Evolutionary conservation across 306 rosid genomes (phyloP).

Genomic region (Urtica urens): DNA sequence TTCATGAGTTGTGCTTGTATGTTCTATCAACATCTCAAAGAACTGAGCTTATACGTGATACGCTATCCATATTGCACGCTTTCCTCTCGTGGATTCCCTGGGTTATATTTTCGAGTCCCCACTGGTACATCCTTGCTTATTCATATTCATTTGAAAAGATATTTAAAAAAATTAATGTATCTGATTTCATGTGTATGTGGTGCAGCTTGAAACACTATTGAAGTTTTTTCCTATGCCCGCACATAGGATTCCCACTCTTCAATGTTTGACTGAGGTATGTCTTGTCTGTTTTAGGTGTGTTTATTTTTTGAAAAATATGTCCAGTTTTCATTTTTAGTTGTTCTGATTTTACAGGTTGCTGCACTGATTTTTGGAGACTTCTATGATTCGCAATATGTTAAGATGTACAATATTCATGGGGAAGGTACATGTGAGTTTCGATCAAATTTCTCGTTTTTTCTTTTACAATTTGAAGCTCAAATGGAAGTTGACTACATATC

Average conservation of each 20-base stretch:
- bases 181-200: slow-evolving; percentile 13
- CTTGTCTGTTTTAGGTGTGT: too few relatives aligned
- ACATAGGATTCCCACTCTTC: slow-evolving; percentile 80
- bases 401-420: slow-evolving; percentile 90
- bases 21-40: slow-evolving; percentile 91
- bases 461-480: background rate
- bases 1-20: slow-evolving; percentile 92
- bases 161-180: slow-evolving; percentile 20
- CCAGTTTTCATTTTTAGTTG: background rate
- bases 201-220: slow-evolving; percentile 87
- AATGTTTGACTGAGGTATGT: slow-evolving; percentile 82
- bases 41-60: slow-evolving; percentile 84
- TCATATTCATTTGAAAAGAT: slow-evolving; percentile 8
- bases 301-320: too few relatives aligned
- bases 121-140: slow-evolving; percentile 42
- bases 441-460: slow-evolving; percentile 8
- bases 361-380: slow-evolving; percentile 67
- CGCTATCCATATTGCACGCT: slow-evolving; percentile 87
- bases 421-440: slow-evolving; percentile 74
- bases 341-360: slow-evolving; percentile 72
- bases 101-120: slow-evolving; percentile 97
- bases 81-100: slow-evolving; percentile 95
- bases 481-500: background rate
- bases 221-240: slow-evolving; percentile 77
- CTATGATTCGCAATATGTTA: slow-evolving; percentile 65